Conservation (phyloP, 2,329 filamentous ascomycete species). For the Trichoderma gracile region DNA sequence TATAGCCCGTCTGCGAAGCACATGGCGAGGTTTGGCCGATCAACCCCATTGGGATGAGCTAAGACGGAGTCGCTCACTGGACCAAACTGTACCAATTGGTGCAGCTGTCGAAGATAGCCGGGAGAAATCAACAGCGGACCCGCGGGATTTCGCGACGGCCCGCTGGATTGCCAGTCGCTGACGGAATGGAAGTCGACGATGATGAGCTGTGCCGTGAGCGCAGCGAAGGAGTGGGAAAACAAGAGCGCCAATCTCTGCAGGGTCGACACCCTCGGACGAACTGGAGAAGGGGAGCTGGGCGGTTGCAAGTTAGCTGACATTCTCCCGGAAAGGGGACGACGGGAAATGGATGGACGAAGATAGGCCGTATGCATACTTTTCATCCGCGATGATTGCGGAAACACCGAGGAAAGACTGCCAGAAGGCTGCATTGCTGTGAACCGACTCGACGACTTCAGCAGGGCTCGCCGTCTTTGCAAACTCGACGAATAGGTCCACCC, state of each 20-base stretch:
- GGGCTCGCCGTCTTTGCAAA: conserved; percentile 42
- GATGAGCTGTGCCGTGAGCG: conserved; percentile 54
- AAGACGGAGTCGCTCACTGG: conserved; percentile 27
- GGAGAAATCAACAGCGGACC: conserved; percentile 34
- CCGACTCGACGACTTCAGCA: conserved; percentile 45
- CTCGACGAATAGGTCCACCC: conserved; percentile 52
- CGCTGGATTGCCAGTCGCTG: conserved; percentile 27
- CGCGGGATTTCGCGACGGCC: conserved; percentile 22
- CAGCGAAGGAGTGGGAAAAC: conserved; percentile 48
- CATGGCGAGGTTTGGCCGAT: conserved; percentile 29
- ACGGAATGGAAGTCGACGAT: conserved; percentile 45
- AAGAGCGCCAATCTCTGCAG: conserved; percentile 37
- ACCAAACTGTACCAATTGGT: conserved; percentile 32
- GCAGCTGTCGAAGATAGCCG: conserved; percentile 49
- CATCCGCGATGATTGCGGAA: conserved; percentile 38
- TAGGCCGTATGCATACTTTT: conserved; percentile 43
- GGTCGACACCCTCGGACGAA: conserved; percentile 31
- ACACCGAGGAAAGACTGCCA: conserved; percentile 57
- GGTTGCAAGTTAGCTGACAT: background rate
- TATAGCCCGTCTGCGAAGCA: conserved; percentile 50
- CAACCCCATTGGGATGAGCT: conserved; percentile 21
- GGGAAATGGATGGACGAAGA: too few relatives aligned
- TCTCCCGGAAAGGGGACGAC: too few relatives aligned
- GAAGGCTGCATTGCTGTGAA: conserved; percentile 48
- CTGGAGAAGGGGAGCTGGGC: conserved; percentile 33